Evolutionary conservation across 371 early-diverging fungal species (phyloP), one percentile per base, ranked within the genome.

Genomic region (Mortierella sp.): DNA sequence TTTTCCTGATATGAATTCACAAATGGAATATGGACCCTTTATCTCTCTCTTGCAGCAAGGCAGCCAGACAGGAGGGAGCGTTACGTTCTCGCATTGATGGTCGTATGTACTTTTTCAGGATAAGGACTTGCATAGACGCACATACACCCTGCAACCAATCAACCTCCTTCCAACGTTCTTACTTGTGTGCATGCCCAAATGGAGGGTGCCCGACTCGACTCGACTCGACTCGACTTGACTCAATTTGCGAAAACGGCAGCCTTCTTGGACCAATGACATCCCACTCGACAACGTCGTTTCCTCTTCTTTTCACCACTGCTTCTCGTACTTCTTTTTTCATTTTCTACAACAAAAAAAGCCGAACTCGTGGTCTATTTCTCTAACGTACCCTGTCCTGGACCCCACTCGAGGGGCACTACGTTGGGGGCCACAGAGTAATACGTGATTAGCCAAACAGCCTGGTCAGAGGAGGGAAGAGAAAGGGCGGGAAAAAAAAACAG

Each of bases 361-460:
- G 16, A 35, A 21, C 63, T 35, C 63, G 63, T 63, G 63, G 63
- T 35, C 63, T 7, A 63, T 18, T 32, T 63, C 18, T 16, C 63
- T 63, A 63, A 63, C 63, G 63, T 63, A 63, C 63, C 63, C 63
- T 63, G 63, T 63, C 63, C 63, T 12, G 6, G 35, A 27, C 58
- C 11, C 63, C 16, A 16, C 6, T 58, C 12, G 16, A n/a, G 56
- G 27, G 24, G 35, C 14, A 32, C 35, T 32, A 32, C 65, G 21
- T 8, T 8, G 56, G 38, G 2, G 8, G 41, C 68, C 24, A 68
- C 43, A 24, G 41, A 68, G 41, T 35, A 35, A 68, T 11, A 65
- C 21, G 18, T 41, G 65, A 38, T 41, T 38, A 65, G 35, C 65
- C 16, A 63, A 18, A 63, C 65, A 63, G 5, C 2, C 12, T 16